Conservation (phyloP, 2,329 filamentous ascomycete species). For the Sporothrix curviconia region DNA sequence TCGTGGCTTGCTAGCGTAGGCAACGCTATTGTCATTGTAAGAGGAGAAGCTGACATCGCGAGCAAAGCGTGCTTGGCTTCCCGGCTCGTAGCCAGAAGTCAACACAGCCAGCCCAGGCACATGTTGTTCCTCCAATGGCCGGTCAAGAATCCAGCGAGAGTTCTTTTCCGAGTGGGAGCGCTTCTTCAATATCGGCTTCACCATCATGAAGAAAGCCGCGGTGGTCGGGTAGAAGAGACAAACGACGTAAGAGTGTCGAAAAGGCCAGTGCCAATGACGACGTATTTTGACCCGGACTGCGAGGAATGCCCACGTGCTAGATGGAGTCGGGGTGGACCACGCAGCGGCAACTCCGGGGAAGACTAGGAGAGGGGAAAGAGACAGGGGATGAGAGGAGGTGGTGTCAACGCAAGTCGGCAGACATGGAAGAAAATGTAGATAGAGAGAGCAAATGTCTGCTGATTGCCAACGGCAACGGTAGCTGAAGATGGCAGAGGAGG, state of each 20-base stretch:
- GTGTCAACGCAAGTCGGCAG: neutral
- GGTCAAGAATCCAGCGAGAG: constrained; percentile 56
- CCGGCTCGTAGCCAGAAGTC: constrained; percentile 26
- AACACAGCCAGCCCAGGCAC: constrained; percentile 31
- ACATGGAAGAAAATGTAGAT: neutral
- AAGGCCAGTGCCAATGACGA: neutral
- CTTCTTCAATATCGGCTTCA: constrained; percentile 60
- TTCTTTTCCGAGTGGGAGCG: constrained; percentile 52
- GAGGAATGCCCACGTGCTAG: no score
- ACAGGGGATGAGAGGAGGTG: neutral
- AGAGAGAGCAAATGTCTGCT: neutral
- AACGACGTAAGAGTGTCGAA: neutral
- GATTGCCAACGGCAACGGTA: no score
- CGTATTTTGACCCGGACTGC: no score
- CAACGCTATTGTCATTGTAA: constrained; percentile 21
- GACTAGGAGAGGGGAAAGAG: neutral
- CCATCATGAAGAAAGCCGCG: no score
- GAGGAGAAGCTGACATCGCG: constrained; percentile 44
- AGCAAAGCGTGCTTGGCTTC: constrained; percentile 23
- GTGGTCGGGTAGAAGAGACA: neutral
- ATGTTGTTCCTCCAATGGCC: constrained; percentile 51
- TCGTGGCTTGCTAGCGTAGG: constrained; percentile 26
- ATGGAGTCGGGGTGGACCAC: neutral
- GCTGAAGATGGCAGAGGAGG: no score
- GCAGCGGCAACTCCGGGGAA: neutral